Base-by-base conservation (phyloP, 1,284 basidiomycete species). In the Naganishia liquefaciens region DNA sequence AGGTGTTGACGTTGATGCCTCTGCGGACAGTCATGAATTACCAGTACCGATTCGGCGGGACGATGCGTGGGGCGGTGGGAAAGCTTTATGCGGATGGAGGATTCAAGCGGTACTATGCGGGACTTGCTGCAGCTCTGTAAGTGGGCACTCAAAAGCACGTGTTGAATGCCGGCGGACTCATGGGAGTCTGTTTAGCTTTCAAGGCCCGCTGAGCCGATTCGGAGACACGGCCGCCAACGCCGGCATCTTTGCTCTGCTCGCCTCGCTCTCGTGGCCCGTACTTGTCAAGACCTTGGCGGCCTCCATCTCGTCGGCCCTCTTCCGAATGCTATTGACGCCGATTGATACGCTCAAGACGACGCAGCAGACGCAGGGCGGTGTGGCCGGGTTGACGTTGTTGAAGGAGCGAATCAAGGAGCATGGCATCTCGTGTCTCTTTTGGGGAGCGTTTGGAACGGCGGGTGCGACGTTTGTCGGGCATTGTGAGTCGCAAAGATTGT, bases 261-360 rank as follows among this genome's bases (percentile, higher is more conserved):
- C 71, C 61, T 72, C 75, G 42, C 63, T 74, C 64, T 70, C 72
- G 23, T 71, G 72, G 71, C 73, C 74, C 5, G 74, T 76, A 27
- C 70, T 77, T 25, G 68, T 77, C 70, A 77, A 79, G 66, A 73
- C 77, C 39, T 72, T 80, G 39, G 74, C 74, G 42, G 76, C 73
- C 0, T 71, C 69, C 23, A 60, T 75, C 49, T 69, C 72, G 4
- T 73, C 90, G 0, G 90, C 91, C 0, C 81, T 81, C 11, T 92
- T 93, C 76, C 80, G 90, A 46, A 93, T 94, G 85, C 80, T 88
- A 17, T 79, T 94, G 47, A 93, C 90, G 0, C 92, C 92, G 0
- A 84, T 94, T 58, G 92, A 95, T 77, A 93, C 92, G 0, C 75
- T 93, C 68, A 94, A 95, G 83, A 95, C 92, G 7, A 94, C 91